These are phyloP conservation scores for Lizonia empirigonia DNA, from an alignment of 2,329 filamentous ascomycete species.

Conservation along the genomic window DNA sequence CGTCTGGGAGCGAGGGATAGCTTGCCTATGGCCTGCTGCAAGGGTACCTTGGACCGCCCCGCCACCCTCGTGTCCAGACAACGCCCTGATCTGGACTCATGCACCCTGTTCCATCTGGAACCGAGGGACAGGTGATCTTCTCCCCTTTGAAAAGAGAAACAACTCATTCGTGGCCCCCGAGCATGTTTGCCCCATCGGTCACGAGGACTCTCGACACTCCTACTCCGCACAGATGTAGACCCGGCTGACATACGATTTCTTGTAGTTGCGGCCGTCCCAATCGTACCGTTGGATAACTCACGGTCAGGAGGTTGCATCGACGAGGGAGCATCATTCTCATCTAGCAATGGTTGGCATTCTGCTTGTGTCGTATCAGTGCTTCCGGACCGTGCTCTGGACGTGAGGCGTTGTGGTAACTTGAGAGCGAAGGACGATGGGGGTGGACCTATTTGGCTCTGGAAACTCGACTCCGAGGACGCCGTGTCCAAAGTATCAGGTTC, in stretches of 20 bases:
- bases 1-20: no score
- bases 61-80: not conserved
- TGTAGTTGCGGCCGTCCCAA: no score
- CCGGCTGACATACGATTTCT: no score
- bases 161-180: not conserved
- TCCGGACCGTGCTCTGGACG: not conserved
- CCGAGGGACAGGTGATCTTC: not conserved
- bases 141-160: not conserved
- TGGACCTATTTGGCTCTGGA: not conserved
- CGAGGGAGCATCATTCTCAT: no score
- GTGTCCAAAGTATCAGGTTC: not conserved
- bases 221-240: no score
- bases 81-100: not conserved
- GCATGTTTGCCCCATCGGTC: not conserved
- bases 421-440: not conserved
- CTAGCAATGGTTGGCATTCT: not conserved
- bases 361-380: not conserved
- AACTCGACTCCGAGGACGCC: no score
- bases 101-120: not conserved
- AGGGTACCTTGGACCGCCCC: not conserved
- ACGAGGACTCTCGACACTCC: not conserved
- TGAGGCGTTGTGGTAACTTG: not conserved
- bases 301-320: no score
- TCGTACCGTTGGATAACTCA: no score
- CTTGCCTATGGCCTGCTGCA: not conserved